Conservation (phyloP, 2,329 filamentous ascomycete species). For the Colletotrichum orbiculare region DNA sequence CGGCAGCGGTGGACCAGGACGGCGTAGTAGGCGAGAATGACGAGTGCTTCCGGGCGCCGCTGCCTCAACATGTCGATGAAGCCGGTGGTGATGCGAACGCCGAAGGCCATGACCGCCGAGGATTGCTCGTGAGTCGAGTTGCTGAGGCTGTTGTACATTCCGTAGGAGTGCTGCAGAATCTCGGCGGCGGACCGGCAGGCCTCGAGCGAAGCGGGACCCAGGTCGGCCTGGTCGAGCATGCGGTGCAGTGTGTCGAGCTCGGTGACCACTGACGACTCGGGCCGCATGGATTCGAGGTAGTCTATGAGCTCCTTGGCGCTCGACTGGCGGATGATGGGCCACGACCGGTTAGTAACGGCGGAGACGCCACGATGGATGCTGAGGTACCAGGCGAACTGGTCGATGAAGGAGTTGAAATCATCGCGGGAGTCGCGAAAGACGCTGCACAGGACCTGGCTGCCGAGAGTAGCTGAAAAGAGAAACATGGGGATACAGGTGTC, state of each 20-base stretch:
- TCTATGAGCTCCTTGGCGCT: conserved; percentile 44
- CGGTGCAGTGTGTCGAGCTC: conserved; percentile 40
- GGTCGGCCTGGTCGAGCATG: conserved; percentile 31
- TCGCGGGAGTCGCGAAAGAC: conserved; percentile 45
- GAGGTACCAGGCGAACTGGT: conserved; percentile 54
- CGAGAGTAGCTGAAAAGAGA: conserved; percentile 53
- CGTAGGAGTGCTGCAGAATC: conserved; percentile 49
- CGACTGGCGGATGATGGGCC: conserved; percentile 48
- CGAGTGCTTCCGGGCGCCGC: conserved; percentile 53
- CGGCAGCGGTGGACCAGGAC: conserved; percentile 57
- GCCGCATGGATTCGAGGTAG: conserved; percentile 37
- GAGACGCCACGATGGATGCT: conserved; percentile 56
- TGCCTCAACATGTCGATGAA: conserved; percentile 50
- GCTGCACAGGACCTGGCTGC: conserved; percentile 34
- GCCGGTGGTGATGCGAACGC: conserved; percentile 45
- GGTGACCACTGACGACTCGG: conserved; percentile 43
- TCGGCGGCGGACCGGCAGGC: conserved; percentile 45
- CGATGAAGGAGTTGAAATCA: conserved; percentile 53
- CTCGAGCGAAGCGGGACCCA: conserved; percentile 41
- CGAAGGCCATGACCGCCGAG: conserved; percentile 44
- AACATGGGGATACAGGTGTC: conserved; percentile 53
- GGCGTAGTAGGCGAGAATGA: conserved; percentile 62
- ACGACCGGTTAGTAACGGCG: conserved; percentile 48
- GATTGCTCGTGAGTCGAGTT: conserved; percentile 43
- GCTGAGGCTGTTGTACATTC: conserved; percentile 43